Evolutionary conservation across 2,329 filamentous ascomycete genomes (phyloP), one percentile per base, ranked within the genome.

Genomic region (Parafenestella ontariensis): DNA sequence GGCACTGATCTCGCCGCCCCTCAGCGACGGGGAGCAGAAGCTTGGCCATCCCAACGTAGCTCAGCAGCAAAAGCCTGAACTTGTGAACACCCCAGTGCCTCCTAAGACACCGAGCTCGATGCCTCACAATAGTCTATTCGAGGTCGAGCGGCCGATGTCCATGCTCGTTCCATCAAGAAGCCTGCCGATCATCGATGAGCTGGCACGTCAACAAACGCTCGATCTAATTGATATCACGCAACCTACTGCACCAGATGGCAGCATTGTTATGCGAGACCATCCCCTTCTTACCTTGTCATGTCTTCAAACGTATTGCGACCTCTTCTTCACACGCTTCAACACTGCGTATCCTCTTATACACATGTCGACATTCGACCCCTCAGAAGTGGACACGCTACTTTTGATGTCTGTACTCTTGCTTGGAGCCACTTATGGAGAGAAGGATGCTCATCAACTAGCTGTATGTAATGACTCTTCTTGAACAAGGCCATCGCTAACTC

Each of bases 301-400:
- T 0, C 71, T 88, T 8, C 84, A 87, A 59, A 77, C 74, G 3
- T 87, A 86, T 64, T 79, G 80, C 34, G 82, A 87, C 54, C 72
- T 87, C 1, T 88, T 84, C 72, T 88, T 87, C 68, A 81, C 78
- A 0, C 79, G 81, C 2, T 87, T 88, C 72, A 88, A 88, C 65
- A 79, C 80, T 0, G 77, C 81, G 0, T 88, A 88, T 58, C 86
- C 85, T 0, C 73, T 87, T 1, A 79, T 88, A 8, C 85, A 88
- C 54, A 76, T 82, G 57, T 75, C 83, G 1, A 87, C 84, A 0
- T 88, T 87, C 62, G 76, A 84, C 39, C 78, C 83, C 1, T 76
- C 73, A 7, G 67, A 74, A 3, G 75, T 79, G 0, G 82, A 87
- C 23, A 77, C 83, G 0, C 70, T 87, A 0, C 75, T 87, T 0